Percentiles rank a stretch among this genome's conserved stretches.
Evolutionary conservation across 805 yeast species (phyloP).

Genomic region (Candida endomychidarum): DNA sequence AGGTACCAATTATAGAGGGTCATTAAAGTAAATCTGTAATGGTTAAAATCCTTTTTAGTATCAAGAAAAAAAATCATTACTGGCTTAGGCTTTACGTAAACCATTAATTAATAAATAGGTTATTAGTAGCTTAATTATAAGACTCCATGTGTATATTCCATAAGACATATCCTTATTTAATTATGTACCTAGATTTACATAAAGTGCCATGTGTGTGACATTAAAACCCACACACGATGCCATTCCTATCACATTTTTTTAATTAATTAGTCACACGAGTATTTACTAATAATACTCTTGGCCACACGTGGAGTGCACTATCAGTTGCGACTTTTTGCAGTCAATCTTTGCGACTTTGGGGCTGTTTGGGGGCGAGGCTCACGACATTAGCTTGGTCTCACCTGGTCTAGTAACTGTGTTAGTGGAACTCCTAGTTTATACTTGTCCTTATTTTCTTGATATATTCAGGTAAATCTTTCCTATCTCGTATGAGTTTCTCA

Average conservation of each 20-base stretch:
- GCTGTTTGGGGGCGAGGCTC: too few species aligned
- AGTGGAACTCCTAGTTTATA: too few species aligned
- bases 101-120: too few species aligned
- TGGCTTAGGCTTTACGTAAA: too few species aligned
- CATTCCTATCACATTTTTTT: not conserved
- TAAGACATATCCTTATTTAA: too few species aligned
- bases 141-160: not conserved
- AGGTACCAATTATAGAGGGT: too few species aligned
- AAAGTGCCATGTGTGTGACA: not conserved
- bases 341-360: too few species aligned
- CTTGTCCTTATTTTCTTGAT: conserved; percentile 45
- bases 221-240: conserved; percentile 4
- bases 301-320: conserved; percentile 2
- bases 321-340: conserved; percentile 4
- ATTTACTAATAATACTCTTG: conserved; percentile 2
- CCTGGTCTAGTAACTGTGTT: too few species aligned
- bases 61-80: too few species aligned
- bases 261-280: conserved; percentile 7
- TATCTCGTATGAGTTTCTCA: conserved; percentile 54
- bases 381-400: too few species aligned
- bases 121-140: not conserved
- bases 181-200: not conserved
- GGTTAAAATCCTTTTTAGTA: too few species aligned
- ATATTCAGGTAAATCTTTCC: conserved; percentile 74
- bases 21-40: too few species aligned